These are phyloP conservation scores for Trapa bicornis DNA, from an alignment of 345 rosid species.

Conservation along the genomic window DNA sequence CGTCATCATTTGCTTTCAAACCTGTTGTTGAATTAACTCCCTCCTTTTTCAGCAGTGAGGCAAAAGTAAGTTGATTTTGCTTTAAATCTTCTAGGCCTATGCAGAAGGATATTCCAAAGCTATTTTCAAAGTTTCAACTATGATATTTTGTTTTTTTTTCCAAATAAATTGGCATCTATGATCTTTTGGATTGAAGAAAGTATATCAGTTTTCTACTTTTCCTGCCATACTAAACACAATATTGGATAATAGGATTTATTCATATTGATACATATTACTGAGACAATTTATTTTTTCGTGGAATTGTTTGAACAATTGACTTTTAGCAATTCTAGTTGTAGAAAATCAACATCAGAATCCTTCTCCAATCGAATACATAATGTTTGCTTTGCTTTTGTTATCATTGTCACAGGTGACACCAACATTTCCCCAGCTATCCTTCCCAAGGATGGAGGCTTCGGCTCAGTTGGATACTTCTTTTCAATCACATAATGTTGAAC, in stretches of 20 bases:
- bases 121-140: too few species aligned
- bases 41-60: slow-evolving; percentile 34
- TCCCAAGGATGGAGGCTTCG: slow-evolving; percentile 32
- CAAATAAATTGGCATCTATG: too few species aligned
- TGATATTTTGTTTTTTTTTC: too few species aligned
- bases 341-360: background rate
- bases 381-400: background rate
- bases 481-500: slow-evolving; percentile 11
- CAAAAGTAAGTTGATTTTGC: slow-evolving; percentile 27
- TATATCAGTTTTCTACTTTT: too few species aligned
- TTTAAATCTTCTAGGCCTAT: background rate
- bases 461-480: slow-evolving; percentile 39
- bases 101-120: background rate
- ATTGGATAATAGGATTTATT: too few species aligned
- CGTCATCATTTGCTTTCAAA: slow-evolving; percentile 68
- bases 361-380: too few species aligned
- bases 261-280: too few species aligned
- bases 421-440: slow-evolving; percentile 32
- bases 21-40: slow-evolving; percentile 41
- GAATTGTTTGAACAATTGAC: background rate
- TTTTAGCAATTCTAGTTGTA: background rate
- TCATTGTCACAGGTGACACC: background rate
- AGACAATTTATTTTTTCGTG: background rate
- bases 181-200: too few species aligned
- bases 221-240: too few species aligned